Evolutionary conservation across 441 rosid genomes (phyloP).

Genomic region (Croton laevigatus): DNA sequence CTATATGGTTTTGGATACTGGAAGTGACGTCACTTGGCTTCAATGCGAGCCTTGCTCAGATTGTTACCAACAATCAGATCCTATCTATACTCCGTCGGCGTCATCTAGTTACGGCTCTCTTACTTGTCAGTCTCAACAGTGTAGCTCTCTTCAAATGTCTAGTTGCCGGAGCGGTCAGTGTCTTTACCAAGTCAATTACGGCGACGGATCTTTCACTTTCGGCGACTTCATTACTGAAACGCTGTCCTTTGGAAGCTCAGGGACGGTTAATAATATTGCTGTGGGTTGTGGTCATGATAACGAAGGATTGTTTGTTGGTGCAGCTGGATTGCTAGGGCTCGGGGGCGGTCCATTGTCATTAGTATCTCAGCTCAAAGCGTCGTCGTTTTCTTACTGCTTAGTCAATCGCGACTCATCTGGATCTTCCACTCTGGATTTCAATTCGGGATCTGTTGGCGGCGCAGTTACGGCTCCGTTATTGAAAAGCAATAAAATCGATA

Average conservation of each 20-base stretch:
- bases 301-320: conserved; percentile 79
- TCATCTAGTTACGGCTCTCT: conserved; percentile 52
- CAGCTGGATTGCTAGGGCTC: conserved; percentile 79
- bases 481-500: conserved; percentile 67
- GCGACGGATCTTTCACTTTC: conserved; percentile 78
- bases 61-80: conserved; percentile 77
- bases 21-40: conserved; percentile 88
- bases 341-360: conserved; percentile 81
- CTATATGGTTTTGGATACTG: conserved; percentile 85
- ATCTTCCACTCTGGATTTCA: conserved; percentile 66
- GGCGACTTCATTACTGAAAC: conserved; percentile 84
- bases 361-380: conserved; percentile 59
- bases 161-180: conserved; percentile 58
- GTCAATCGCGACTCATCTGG: conserved; percentile 63
- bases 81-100: conserved; percentile 59
- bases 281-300: conserved; percentile 90
- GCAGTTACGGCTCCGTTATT: conserved; percentile 56
- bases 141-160: conserved; percentile 59
- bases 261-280: conserved; percentile 51
- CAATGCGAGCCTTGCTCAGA: conserved; percentile 81
- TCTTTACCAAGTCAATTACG: conserved; percentile 78
- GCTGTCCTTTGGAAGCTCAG: conserved; percentile 55
- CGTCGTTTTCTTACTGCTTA: conserved; percentile 75
- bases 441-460: conserved; percentile 43
- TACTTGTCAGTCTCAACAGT: conserved; percentile 54